Base-by-base conservation (phyloP, 495 filamentous ascomycete genomes). In the Penicillium atrosanguineum region DNA sequence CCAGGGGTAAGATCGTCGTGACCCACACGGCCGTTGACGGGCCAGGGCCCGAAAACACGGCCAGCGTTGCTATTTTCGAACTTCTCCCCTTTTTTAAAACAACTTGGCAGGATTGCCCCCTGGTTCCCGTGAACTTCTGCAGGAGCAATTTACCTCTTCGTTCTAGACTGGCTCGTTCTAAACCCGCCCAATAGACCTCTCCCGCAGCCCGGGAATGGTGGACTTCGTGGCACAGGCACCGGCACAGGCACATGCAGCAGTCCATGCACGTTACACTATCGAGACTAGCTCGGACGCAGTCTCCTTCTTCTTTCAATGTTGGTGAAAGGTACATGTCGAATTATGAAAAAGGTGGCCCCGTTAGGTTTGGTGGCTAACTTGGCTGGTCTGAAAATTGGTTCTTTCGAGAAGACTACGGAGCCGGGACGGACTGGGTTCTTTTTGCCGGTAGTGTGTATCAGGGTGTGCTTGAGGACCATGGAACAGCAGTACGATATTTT, bases 21-120 rank as follows among this genome's bases (percentile, higher is more conserved):
- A 46, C 54, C 56, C 62, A 56, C 60, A 34, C 48, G 53, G 61
- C 58, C 44, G 58, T 58, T 46, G 46, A 57, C 56, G 51, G 52
- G 38, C 43, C 34, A 37, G 3, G 26, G 12, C 45, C 39, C 49
- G 43, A 28, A 39, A 52, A 38, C 28, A 38, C 25, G 20, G 29
- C 41, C 7, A 21, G 23, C 45, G 36, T 14, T 23, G 45, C 20
- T 46, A 26, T 49, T 50, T 50, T 50, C 16, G 36, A 14, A 2
- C 7, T 16, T 47, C 46, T 44, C 46, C 29, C 36, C 44, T 53
- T 57, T 57, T 50, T 39, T 23, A 15, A 2, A 14, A 28, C 28
- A 28, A 25, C 18, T 15, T 38, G 19, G n/a, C 38, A 19, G 3
- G 12, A 12, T 18, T 19, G 38, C 6, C 14, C 9, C 31, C 36